Conservation (phyloP, 2,329 filamentous ascomycete genomes). For the Microdochium nivale region DNA sequence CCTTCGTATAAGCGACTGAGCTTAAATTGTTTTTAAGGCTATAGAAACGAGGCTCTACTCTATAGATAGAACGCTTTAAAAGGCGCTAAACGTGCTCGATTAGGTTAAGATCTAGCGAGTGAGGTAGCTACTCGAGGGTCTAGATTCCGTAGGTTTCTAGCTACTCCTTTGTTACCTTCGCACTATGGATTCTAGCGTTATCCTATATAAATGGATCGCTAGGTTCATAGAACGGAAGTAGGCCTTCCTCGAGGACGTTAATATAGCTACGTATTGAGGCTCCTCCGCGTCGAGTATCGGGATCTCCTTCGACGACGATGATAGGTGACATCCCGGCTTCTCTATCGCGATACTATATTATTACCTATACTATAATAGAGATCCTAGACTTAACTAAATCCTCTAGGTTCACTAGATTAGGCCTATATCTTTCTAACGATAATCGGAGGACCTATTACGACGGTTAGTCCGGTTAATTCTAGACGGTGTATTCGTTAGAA, state of each 20-base stretch:
- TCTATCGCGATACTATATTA: neutral
- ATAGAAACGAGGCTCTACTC: neutral
- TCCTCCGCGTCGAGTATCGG: neutral
- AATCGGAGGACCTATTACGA: neutral
- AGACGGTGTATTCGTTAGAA: neutral
- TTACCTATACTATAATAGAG: neutral
- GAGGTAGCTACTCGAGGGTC: conserved; percentile 1
- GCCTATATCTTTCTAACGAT: neutral
- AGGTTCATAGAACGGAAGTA: neutral
- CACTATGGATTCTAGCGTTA: neutral
- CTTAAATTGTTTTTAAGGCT: neutral
- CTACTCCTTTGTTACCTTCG: neutral
- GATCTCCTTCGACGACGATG: neutral
- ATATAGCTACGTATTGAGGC: neutral
- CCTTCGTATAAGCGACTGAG: neutral
- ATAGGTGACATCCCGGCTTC: neutral
- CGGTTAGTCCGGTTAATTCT: neutral
- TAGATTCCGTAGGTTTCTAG: neutral
- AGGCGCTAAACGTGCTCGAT: conserved; percentile 3
- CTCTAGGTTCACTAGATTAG: neutral
- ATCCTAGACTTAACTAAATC: neutral
- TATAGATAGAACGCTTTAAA: conserved; percentile 1
- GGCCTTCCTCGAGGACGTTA: conserved; percentile 11
- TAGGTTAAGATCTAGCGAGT: conserved; percentile 4
- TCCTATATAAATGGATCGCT: neutral